Evolutionary conservation across 768 basidiomycete genomes (phyloP).

Genomic region (Suillus paluster): DNA sequence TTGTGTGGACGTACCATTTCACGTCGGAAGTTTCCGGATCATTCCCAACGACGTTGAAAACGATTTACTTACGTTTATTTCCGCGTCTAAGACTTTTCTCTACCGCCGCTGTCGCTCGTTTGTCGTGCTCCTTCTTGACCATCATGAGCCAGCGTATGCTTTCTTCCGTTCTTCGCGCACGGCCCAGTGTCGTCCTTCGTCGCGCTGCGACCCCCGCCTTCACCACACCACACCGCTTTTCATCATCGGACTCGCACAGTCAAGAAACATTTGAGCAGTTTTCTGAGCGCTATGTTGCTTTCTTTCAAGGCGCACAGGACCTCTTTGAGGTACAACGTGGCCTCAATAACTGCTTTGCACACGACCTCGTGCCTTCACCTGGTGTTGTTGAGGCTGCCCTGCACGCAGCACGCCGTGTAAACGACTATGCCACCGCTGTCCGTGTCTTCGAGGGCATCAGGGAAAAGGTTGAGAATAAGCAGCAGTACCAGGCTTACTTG

Average conservation of each 20-base stretch:
- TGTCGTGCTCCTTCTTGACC: conserved; percentile 15
- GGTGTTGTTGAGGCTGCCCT: conserved; percentile 86
- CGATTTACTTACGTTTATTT: conserved; percentile 6
- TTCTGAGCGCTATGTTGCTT: conserved; percentile 90
- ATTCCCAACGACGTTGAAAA: not conserved
- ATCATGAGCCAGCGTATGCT: conserved; percentile 64
- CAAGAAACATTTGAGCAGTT: conserved; percentile 95
- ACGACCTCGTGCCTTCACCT: conserved; percentile 91
- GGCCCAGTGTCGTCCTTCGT: conserved; percentile 48
- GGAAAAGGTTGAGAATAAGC: conserved; percentile 98
- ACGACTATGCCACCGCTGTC: conserved; percentile 97
- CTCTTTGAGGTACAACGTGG: conserved; percentile 99
- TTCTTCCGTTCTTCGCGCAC: conserved; percentile 66
- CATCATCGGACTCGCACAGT: conserved; percentile 64
- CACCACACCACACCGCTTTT: conserved; percentile 31
- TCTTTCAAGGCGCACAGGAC: conserved; percentile 93
- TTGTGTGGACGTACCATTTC: not conserved
- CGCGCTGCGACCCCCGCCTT: conserved; percentile 48
- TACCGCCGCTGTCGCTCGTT: not conserved
- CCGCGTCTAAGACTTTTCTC: conserved; percentile 1
- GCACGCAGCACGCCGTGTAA: conserved; percentile 85
- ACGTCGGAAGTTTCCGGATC: conserved; percentile 1
- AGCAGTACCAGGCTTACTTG: conserved; percentile 93
- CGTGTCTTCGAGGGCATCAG: conserved; percentile 94
- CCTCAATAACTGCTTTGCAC: conserved; percentile 99